Percentiles rank a stretch among this genome's conserved stretches.
Conservation (phyloP, 2,329 filamentous ascomycete species). For the Pseudogymnoascus verrucosus region DNA sequence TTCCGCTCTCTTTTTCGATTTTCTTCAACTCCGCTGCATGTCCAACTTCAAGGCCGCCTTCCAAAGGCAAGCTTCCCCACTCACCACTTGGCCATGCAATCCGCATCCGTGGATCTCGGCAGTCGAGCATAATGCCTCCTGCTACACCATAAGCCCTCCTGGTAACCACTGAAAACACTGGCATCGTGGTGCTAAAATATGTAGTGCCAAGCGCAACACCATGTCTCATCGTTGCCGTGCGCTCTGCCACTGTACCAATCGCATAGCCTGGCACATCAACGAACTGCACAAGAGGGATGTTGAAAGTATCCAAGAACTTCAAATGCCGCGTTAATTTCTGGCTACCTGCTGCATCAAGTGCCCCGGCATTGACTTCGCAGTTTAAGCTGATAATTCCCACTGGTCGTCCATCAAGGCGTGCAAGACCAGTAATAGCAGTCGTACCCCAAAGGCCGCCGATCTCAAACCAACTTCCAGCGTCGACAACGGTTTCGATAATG, state of each 20-base stretch:
- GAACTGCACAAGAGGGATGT: conserved; percentile 55
- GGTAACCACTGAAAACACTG: conserved; percentile 54
- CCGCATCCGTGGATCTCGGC: conserved; percentile 50
- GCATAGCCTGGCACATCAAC: conserved; percentile 56
- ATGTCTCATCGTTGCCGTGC: conserved; percentile 56
- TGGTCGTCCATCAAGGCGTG: conserved; percentile 46
- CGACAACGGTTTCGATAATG: conserved; percentile 50
- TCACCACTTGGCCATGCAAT: conserved; percentile 57
- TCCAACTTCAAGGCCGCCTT: conserved; percentile 57
- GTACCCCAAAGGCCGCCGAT: conserved; percentile 56
- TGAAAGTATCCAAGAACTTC: conserved; percentile 59
- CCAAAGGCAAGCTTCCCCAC: conserved; percentile 54
- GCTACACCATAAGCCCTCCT: conserved; percentile 56
- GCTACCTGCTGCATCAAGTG: conserved; percentile 50
- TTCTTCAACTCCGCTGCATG: conserved; percentile 52
- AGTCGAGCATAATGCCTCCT: conserved; percentile 56
- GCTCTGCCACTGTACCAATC: conserved; percentile 54
- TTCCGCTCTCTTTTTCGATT: conserved; percentile 41
- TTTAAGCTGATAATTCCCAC: conserved; percentile 54
- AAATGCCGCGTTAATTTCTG: conserved; percentile 54
- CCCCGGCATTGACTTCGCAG: conserved; percentile 53
- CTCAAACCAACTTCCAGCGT: conserved; percentile 51
- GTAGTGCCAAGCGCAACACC: conserved; percentile 52
- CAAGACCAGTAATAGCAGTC: conserved; percentile 53
- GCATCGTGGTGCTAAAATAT: conserved; percentile 55